Base-by-base conservation (phyloP, 2,329 filamentous ascomycete species). In the Alternaria hordeiaustralica region DNA sequence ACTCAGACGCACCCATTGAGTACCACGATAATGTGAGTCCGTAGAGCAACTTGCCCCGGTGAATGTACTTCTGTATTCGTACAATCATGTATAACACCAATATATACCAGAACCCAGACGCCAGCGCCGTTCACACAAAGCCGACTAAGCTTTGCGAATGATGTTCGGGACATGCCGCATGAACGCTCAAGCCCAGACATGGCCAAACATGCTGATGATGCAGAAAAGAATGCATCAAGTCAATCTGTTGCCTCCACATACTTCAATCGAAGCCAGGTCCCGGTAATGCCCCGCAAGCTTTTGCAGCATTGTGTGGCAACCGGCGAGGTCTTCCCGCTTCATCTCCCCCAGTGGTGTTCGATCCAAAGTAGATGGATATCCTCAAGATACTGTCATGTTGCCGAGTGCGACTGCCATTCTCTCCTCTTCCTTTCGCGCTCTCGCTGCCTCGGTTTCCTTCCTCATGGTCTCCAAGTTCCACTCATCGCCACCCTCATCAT, bases 401-500 rank as follows among this genome's bases (percentile, higher is more conserved):
- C 67, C 73, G 46, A 65, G 28, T 43, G 67, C 57, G 9, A 69
- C 71, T 3, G 74, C 75, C 71, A 89, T 71, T 26, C 88, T 79
- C 71, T 97, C 93, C 71, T 93, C 90, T 80, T 97, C 95, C 79
- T 91, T 94, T 84, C 85, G 86, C 67, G 89, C 85, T 54, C 89
- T 86, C 28, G 95, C 77, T 4, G 87, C 88, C 78, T 97, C 93
- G 0, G 96, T 99, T 84, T 98, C 94, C 74, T 86, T 85, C 63
- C 96, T 88, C 78, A 98, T 82, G 64, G 90, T 93, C 73, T 93
- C 90, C 72, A 97, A 81, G 75, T 97, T 97, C 89, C 90, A 97
- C 6, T 83, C 81, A 36, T 80, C 85, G 18, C 84, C 81, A n/a
- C 87, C 87, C 13, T 89, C 89, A 11, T 89, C 89, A 18, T 88